These are phyloP conservation scores for Coniophora puteana DNA, from an alignment of 1,284 basidiomycete species.

Conservation along the genomic window DNA sequence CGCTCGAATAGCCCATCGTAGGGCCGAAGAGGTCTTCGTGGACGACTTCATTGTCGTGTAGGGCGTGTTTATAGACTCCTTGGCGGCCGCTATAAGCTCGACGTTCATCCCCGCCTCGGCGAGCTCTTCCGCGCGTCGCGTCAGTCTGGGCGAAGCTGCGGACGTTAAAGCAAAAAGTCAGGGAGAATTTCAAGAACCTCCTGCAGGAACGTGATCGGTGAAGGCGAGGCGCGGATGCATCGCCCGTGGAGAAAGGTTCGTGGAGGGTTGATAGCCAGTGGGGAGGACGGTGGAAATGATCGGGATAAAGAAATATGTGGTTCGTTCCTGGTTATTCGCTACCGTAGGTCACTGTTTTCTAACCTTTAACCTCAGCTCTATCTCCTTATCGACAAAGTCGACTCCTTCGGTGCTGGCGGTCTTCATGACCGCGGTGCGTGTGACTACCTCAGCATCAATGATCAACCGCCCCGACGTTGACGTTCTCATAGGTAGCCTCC, in stretches of 20 bases:
- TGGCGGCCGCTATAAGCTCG: constrained; percentile 99
- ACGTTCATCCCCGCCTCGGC: constrained; percentile 95
- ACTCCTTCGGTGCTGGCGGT: constrained; percentile 95
- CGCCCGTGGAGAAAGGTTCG: constrained; percentile 99
- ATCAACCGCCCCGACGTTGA: constrained; percentile 83
- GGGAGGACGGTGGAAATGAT: constrained; percentile 88
- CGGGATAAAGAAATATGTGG: constrained; percentile 96
- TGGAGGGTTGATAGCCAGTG: constrained; percentile 98
- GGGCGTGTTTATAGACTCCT: constrained; percentile 86
- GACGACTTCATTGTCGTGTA: constrained; percentile 89
- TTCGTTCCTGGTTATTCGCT: constrained; percentile 29
- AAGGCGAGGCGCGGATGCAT: constrained; percentile 97
- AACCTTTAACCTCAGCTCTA: constrained; percentile 69
- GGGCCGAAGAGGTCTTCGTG: constrained; percentile 82
- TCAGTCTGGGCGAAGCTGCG: constrained; percentile 87
- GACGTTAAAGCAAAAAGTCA: constrained; percentile 98
- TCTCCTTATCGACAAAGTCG: constrained; percentile 95
- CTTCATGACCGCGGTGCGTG: constrained; percentile 92
- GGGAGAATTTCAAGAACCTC: constrained; percentile 78
- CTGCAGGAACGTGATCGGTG: constrained; percentile 91
- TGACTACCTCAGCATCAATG: constrained; percentile 93
- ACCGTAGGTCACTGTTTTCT: constrained; percentile 5
- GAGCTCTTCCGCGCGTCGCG: constrained; percentile 97
- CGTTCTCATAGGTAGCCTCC: constrained; percentile 98
- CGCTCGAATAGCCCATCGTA: constrained; percentile 85